Evolutionary conservation across 169 alveolate genomes (phyloP).

Genomic region (Eimeria zaria): DNA sequence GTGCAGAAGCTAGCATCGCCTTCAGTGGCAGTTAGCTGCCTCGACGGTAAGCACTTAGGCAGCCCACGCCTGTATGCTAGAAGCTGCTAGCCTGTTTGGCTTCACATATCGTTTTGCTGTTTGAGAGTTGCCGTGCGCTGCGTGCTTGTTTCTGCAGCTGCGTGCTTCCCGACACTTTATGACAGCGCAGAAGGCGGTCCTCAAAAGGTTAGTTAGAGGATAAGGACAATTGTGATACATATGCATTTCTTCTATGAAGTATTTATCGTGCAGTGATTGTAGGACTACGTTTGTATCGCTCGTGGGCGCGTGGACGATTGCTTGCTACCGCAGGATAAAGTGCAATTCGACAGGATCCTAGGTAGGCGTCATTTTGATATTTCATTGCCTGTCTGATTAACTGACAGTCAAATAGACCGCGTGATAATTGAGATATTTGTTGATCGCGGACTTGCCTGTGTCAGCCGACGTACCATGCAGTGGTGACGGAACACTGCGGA

Average conservation of each 20-base stretch:
- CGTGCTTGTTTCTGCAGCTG: constrained; percentile 8
- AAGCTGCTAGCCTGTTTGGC: not conserved
- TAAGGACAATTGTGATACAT: not conserved
- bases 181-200: constrained; percentile 3
- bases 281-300: not conserved
- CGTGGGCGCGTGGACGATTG: not conserved
- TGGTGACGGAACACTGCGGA: constrained; percentile 98
- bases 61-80: not conserved
- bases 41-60: constrained; percentile 89
- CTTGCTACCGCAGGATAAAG: constrained; percentile 12
- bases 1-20: constrained; percentile 93
- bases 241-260: not conserved
- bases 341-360: constrained; percentile 68
- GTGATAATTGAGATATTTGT: not conserved
- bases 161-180: constrained; percentile 66
- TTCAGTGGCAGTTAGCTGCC: constrained; percentile 93
- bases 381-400: not conserved
- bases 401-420: not conserved
- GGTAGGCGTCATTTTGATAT: not conserved
- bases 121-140: not conserved
- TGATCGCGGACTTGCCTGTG: not conserved
- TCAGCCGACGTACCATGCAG: constrained; percentile 98
- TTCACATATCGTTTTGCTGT: not conserved
- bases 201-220: constrained; percentile 54
- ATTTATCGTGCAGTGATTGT: not conserved